Conservation (phyloP, 208 protist species). For the Leptomonas pyrrhocoris region DNA sequence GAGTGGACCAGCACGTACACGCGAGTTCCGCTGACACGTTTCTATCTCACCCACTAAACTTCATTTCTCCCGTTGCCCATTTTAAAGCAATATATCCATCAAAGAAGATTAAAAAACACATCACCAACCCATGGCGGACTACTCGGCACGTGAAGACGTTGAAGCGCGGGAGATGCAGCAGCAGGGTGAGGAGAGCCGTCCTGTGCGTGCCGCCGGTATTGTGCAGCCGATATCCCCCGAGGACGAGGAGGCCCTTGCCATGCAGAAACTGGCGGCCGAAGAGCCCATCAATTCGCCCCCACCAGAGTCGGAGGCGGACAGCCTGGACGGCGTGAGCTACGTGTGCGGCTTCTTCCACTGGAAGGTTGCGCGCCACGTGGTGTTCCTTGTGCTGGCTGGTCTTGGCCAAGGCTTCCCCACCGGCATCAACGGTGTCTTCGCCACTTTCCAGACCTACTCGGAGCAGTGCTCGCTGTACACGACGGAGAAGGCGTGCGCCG, state of each 20-base stretch:
- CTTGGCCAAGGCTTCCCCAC: conserved; percentile 17
- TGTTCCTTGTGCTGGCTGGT: conserved; percentile 13
- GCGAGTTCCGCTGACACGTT: too few relatives aligned
- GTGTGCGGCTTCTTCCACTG: conserved; percentile 22
- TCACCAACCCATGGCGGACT: conserved; percentile 1
- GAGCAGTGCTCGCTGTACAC: conserved; percentile 23
- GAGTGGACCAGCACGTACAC: too few relatives aligned
- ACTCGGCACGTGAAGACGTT: conserved; percentile 7
- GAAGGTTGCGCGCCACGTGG: conserved; percentile 17
- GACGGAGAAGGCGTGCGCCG: conserved; percentile 13
- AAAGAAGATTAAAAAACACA: too few relatives aligned
- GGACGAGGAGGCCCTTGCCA: conserved; percentile 18
- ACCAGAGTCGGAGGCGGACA: conserved; percentile 14
- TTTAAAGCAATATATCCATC: too few relatives aligned
- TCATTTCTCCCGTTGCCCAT: too few relatives aligned
- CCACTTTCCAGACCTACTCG: conserved; percentile 18
- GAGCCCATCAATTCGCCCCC: background rate
- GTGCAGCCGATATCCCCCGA: conserved; percentile 19
- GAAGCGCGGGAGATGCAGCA: conserved; percentile 11
- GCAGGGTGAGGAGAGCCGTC: conserved; percentile 4
- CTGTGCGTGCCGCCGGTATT: conserved; percentile 11
- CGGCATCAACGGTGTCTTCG: conserved; percentile 18
- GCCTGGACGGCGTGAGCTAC: conserved; percentile 17
- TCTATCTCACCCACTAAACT: too few relatives aligned
- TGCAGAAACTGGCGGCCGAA: conserved; percentile 15